These are phyloP conservation scores for Candida takata DNA, from an alignment of 805 yeast genomes.

Conservation along the genomic window DNA sequence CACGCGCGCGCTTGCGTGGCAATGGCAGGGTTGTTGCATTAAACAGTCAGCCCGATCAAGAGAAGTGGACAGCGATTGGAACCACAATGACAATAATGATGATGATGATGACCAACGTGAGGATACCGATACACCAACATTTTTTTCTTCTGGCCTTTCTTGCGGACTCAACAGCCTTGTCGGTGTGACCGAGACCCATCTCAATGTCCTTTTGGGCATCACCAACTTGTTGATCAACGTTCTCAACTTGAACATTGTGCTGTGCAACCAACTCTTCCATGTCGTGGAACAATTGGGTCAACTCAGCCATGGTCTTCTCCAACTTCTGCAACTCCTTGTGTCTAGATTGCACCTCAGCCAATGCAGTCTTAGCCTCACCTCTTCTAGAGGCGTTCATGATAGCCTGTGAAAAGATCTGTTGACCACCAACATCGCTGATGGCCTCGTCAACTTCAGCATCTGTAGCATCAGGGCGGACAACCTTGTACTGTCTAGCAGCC, in stretches of 20 bases:
- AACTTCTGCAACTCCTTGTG: constrained; percentile 92
- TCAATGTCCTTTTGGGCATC: constrained; percentile 87
- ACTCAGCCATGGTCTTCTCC: constrained; percentile 92
- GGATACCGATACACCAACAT: constrained; percentile 74
- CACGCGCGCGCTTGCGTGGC: no score
- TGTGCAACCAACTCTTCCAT: constrained; percentile 95
- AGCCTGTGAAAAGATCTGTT: constrained; percentile 93
- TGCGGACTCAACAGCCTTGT: constrained; percentile 83
- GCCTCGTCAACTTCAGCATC: constrained; percentile 80
- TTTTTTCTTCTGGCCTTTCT: constrained; percentile 86
- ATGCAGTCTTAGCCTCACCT: constrained; percentile 92
- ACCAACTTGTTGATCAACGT: constrained; percentile 72
- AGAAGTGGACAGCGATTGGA: constrained; percentile 18
- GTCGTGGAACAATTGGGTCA: constrained; percentile 89
- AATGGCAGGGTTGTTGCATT: no score
- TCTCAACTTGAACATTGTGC: constrained; percentile 84
- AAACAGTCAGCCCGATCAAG: not conserved
- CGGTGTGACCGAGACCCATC: constrained; percentile 90
- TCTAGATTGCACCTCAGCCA: constrained; percentile 92
- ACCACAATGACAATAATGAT: constrained; percentile 65
- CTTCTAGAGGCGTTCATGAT: constrained; percentile 77
- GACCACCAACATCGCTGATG: constrained; percentile 75
- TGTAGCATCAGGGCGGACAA: constrained; percentile 81
- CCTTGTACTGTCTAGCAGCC: constrained; percentile 88
- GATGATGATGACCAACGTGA: constrained; percentile 50